Conservation (phyloP, 225 moss, liverwort and hornwort species). For the Thuidium tamariscinum region DNA sequence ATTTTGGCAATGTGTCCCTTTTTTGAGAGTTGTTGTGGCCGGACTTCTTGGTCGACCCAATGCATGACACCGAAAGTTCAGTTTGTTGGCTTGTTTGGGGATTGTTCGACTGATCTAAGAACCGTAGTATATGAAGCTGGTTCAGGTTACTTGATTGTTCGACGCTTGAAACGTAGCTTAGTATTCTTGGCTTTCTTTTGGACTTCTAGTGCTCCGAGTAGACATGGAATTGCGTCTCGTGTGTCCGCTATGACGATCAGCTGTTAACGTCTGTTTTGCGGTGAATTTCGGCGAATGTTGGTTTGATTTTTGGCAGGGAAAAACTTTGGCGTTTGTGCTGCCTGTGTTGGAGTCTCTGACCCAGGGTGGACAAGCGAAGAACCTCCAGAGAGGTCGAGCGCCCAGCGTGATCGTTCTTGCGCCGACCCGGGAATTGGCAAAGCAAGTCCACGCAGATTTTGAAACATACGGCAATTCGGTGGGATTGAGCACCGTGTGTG, state of each 20-base stretch:
- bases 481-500: slow-evolving; percentile 73
- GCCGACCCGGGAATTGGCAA: slow-evolving; percentile 86
- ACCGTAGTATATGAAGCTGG: background rate
- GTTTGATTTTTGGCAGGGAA: slow-evolving; percentile 29
- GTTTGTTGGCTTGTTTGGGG: background rate
- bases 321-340: slow-evolving; percentile 86
- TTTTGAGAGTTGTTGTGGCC: background rate
- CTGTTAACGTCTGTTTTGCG: too few species aligned
- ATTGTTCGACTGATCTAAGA: background rate
- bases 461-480: slow-evolving; percentile 70
- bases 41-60: background rate
- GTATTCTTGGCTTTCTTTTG: background rate
- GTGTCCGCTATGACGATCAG: background rate
- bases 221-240: background rate
- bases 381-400: slow-evolving; percentile 17
- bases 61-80: background rate
- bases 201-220: background rate
- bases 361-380: slow-evolving; percentile 26
- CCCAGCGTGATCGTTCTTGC: slow-evolving; percentile 80
- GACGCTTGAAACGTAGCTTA: background rate
- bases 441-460: slow-evolving; percentile 92
- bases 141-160: background rate
- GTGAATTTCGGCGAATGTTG: background rate
- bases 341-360: slow-evolving; percentile 82
- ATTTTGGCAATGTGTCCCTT: background rate